phyloP scores from a whole-genome alignment of 805 yeast genomes.

The Lachancea sp. region DNA sequence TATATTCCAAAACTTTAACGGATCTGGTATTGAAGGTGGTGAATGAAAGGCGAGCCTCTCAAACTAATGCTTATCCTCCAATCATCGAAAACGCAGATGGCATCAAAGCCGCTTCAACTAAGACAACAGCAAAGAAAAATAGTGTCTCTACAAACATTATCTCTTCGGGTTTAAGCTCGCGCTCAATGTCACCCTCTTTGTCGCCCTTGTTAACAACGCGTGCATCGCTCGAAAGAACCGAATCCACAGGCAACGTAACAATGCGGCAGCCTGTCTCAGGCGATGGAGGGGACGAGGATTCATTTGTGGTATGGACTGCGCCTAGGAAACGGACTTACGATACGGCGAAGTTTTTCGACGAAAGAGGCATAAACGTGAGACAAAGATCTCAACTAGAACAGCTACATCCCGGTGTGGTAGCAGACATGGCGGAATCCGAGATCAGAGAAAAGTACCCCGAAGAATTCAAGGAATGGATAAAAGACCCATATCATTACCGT shows the following conservation, averaged over 20 bases:
- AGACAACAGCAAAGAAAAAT: background rate
- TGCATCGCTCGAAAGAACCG: slow-evolving; percentile 21
- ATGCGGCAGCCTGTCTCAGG: slow-evolving; percentile 38
- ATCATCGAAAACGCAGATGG: background rate
- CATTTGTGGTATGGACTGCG: slow-evolving; percentile 91
- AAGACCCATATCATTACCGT: slow-evolving; percentile 89
- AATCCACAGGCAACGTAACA: slow-evolving; percentile 21
- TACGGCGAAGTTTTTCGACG: slow-evolving; percentile 63
- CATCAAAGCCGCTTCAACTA: background rate
- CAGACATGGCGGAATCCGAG: slow-evolving; percentile 57
- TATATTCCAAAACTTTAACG: slow-evolving; percentile 60
- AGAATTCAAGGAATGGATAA: slow-evolving; percentile 56
- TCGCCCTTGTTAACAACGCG: slow-evolving; percentile 28
- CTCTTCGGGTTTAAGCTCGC: slow-evolving; percentile 5
- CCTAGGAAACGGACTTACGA: slow-evolving; percentile 78
- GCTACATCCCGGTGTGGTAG: slow-evolving; percentile 82
- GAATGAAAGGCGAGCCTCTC: slow-evolving; percentile 23
- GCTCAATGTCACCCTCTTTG: slow-evolving; percentile 7
- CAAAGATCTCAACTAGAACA: slow-evolving; percentile 82
- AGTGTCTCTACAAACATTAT: background rate
- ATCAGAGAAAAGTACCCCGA: slow-evolving; percentile 55
- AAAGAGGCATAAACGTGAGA: slow-evolving; percentile 55
- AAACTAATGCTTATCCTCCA: background rate
- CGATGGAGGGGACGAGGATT: slow-evolving; percentile 53
- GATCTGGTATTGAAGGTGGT: slow-evolving; percentile 42